Base-by-base conservation (phyloP, 768 basidiomycete species). In the Tricholoma flavovirens region DNA sequence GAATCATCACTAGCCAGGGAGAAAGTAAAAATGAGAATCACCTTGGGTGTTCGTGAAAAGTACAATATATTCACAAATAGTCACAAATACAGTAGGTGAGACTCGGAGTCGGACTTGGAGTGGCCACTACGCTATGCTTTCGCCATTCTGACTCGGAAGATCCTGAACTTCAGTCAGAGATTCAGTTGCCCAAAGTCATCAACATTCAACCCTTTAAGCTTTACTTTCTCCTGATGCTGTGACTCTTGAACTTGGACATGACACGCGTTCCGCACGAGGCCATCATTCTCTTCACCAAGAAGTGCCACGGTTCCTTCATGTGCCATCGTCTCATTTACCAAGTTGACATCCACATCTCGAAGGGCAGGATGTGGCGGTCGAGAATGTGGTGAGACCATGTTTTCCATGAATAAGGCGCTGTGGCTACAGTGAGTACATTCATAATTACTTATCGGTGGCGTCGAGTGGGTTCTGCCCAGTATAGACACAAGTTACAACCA, bases 1-100 rank as follows among this genome's bases (percentile, higher is more conserved):
- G 86, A 88, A 82, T 93, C 88, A 92, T 93, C 90, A 69, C 68
- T 30, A 62, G 61, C 54, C 51, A 38, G 32, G 42, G 17, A 51
- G 15, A 49, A 38, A 24, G 11, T 19, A 58, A 12, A 40, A 17
- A 43, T 45, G 4, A 51, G 54, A 19, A 62, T 59, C 57, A 48
- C 24, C 36, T 40, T 49, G 52, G 5, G 30, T 32, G 30, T 32
- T 32, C 7, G 30, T 32, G 3, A 26, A 2, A 32, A 32, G 29
- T 4, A 8, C 8, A 29, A 29, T 29, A 29, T n/a, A 5, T 26
- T 26, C 24, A 3, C 24, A 26, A 26, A 26, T 26, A 26, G 2
- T 2, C 2, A 26, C 24, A 26, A 26, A 26, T 26, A 26, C 24
- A 3, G n/a, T n/a, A n/a, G n/a, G n/a, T n/a, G n/a, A n/a, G 24